A percentile compares a stretch with the other conserved stretches of the same genome.
These are phyloP conservation scores for Ceratocystis smalleyi DNA, from an alignment of 2,329 filamentous ascomycete genomes.

Conservation along the genomic window DNA sequence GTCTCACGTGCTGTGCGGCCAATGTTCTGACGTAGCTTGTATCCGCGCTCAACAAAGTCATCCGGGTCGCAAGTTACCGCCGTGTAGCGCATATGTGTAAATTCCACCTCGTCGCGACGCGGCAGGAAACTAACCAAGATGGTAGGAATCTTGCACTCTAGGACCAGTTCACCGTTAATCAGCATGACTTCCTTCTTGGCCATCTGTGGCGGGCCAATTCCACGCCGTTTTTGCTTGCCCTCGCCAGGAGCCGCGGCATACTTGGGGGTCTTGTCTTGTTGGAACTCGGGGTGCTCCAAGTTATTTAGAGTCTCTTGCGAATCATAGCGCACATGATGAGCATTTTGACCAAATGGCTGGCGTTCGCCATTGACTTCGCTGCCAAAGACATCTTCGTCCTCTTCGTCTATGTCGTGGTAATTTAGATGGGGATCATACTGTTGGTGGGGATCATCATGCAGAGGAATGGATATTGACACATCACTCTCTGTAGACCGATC, in stretches of 20 bases:
- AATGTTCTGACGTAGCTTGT: constrained; percentile 84
- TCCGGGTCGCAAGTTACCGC: constrained; percentile 97
- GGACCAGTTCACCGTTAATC: constrained; percentile 91
- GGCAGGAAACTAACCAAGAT: constrained; percentile 96
- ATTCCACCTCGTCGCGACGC: constrained; percentile 80
- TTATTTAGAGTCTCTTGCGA: constrained; percentile 43
- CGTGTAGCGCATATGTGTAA: constrained; percentile 97
- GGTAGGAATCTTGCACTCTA: constrained; percentile 98
- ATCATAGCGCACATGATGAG: constrained; percentile 37
- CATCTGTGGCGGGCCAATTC: constrained; percentile 75
- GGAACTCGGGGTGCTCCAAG: constrained; percentile 22
- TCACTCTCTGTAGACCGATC: constrained; percentile 32
- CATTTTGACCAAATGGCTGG: constrained; percentile 9
- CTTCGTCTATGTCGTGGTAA: constrained; percentile 19
- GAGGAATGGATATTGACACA: constrained; percentile 56
- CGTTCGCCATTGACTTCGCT: constrained; percentile 28
- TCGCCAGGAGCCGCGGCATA: constrained; percentile 31
- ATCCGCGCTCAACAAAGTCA: constrained; percentile 76
- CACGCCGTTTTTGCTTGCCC: constrained; percentile 74
- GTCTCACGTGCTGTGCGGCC: constrained; percentile 73
- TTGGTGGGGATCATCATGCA: constrained; percentile 23
- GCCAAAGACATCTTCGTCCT: constrained; percentile 61
- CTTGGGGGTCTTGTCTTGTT: constrained; percentile 33
- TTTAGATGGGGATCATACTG: constrained; percentile 33
- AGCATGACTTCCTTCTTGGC: constrained; percentile 85